Evolutionary conservation across 768 basidiomycete genomes (phyloP), one percentile per base, ranked within the genome.

Genomic region (Sutorius australiensis): DNA sequence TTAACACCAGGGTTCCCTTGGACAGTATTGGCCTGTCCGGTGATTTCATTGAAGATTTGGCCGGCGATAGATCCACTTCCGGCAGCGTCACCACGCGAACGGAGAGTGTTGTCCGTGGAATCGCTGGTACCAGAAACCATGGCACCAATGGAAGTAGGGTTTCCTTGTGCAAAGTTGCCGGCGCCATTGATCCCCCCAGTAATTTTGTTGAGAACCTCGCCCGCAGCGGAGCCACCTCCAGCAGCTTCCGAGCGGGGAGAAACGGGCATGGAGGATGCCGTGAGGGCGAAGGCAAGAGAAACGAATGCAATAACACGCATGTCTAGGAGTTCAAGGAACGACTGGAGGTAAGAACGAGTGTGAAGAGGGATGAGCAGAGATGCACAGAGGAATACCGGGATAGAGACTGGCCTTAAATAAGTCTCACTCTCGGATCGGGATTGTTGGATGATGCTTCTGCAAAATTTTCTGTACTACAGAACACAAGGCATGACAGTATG

Each of bases 221-320:
- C 16, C 28, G 24, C 8, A 3, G 2, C 41, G 27, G 27, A 5
- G 5, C 5, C 9, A 40, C 24, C 4, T 24, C 21, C 7, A 27
- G 0, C 27, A 6, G 8, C 6, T 24, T 24, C 24, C 24, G 4
- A 24, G 24, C 37, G 10, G 17, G 3, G 0, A n/a, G 44, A n/a
- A n/a, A 55, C 24, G 31, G 54, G 60, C 10, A 61, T 16, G 19
- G 60, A 44, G 3, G 36, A 48, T 24, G 43, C 59, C 3, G 24
- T 8, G 40, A 61, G 43, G 19, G 49, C 43, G 24, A 61, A 12
- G 5, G 47, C 40, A 5, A 61, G 54, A 43, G 60, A 48, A 11
- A 53, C 37, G 12, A 61, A 31, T 44, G 43, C 32, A 7, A 40
- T 43, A 24, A 57, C 16, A 48, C 55, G 60, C 59, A 61, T 61